phyloP scores from a whole-genome alignment of 345 rosid species.

The Raphanus raphanistrum region DNA sequence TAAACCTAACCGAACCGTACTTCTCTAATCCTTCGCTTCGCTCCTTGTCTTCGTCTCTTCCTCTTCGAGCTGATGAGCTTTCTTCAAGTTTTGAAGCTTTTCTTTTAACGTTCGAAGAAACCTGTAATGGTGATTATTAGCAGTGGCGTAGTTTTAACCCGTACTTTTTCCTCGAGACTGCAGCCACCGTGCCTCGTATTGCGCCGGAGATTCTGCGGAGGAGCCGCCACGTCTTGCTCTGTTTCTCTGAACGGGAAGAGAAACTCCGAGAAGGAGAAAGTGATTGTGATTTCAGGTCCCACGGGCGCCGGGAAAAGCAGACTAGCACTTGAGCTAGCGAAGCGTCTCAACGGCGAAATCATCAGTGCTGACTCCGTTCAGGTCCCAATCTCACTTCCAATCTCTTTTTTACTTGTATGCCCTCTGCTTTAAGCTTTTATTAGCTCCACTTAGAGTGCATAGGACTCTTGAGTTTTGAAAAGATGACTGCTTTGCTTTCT shows the following conservation, averaged over 20 bases:
- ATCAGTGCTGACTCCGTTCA: conserved; percentile 97
- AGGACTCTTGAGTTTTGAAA: neutral
- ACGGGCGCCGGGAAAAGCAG: conserved; percentile 89
- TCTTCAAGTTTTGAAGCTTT: neutral
- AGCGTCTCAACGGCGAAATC: conserved; percentile 88
- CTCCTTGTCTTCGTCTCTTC: neutral
- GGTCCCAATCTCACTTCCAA: conserved; percentile 40
- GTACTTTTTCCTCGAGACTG: conserved; percentile 48
- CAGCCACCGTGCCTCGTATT: conserved; percentile 28
- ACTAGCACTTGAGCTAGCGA: conserved; percentile 88
- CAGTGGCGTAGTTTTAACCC: conserved; percentile 47
- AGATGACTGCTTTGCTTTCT: neutral
- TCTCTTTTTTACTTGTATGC: neutral
- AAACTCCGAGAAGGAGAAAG: conserved; percentile 50
- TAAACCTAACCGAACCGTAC: conserved; percentile 31
- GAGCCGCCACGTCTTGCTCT: conserved; percentile 40
- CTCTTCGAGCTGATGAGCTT: conserved; percentile 25
- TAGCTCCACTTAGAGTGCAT: neutral
- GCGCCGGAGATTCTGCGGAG: conserved; percentile 42
- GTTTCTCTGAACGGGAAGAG: conserved; percentile 18
- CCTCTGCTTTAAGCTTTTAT: neutral
- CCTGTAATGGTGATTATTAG: conserved; percentile 41
- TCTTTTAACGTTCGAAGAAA: neutral
- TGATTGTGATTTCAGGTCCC: conserved; percentile 87
- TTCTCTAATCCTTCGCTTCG: conserved; percentile 9